These are phyloP conservation scores for Emericellopsis terricola DNA, from an alignment of 495 filamentous ascomycete species.

Conservation along the genomic window DNA sequence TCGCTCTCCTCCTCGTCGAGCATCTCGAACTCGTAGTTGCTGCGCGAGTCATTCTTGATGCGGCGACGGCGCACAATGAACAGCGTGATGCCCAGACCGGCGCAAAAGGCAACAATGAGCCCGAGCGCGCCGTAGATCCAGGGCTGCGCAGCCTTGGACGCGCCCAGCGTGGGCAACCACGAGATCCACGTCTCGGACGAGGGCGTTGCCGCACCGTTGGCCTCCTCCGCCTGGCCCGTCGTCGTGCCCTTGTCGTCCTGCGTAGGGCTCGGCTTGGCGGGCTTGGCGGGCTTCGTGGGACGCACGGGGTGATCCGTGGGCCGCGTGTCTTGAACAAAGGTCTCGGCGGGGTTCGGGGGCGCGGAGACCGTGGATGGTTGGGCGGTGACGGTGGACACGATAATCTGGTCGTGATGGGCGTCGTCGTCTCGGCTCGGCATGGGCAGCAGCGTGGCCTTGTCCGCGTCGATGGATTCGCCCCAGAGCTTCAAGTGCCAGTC, in stretches of 20 bases:
- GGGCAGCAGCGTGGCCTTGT: constrained; percentile 52
- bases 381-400: constrained; percentile 22
- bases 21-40: constrained; percentile 90
- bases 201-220: constrained; percentile 16
- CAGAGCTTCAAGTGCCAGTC: constrained; percentile 93
- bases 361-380: constrained; percentile 19
- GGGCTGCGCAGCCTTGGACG: constrained; percentile 70
- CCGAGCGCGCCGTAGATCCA: constrained; percentile 87
- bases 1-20: constrained; percentile 67
- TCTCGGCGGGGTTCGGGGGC: constrained; percentile 8
- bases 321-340: constrained; percentile 18
- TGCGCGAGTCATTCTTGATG: constrained; percentile 51
- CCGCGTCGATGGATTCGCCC: constrained; percentile 68
- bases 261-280: constrained; percentile 10
- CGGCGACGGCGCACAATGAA: constrained; percentile 61
- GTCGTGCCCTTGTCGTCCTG: constrained; percentile 9
- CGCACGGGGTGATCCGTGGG: constrained; percentile 63
- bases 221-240: constrained; percentile 9
- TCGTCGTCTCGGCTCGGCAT: constrained; percentile 76
- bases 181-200: constrained; percentile 51
- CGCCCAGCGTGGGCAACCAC: constrained; percentile 90
- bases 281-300: constrained; percentile 42
- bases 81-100: constrained; percentile 61
- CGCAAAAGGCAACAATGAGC: constrained; percentile 74
- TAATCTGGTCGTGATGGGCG: constrained; percentile 44